These are phyloP conservation scores for Coprinellus aureogranulatus DNA, from an alignment of 768 basidiomycete species.

Conservation along the genomic window DNA sequence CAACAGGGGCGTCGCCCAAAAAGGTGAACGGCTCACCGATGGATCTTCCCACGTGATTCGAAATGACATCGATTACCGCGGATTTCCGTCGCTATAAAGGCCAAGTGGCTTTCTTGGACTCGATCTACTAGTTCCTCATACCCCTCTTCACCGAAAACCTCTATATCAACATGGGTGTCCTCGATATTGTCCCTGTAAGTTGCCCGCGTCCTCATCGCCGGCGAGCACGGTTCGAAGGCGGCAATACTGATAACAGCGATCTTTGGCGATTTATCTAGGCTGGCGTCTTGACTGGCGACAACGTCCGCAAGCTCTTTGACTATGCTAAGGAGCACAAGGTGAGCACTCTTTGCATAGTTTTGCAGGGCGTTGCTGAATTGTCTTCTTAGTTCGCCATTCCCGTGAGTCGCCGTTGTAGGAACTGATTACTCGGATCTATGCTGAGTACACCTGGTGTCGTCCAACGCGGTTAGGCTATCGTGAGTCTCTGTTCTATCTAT, in stretches of 20 bases:
- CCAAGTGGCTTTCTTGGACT: constrained; percentile 7
- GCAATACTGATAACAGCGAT: constrained; percentile 4
- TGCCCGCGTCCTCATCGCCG: neutral
- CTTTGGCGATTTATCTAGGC: constrained; percentile 45
- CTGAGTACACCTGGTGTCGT: constrained; percentile 7
- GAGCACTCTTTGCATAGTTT: constrained; percentile 13
- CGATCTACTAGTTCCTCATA: neutral
- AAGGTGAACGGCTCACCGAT: constrained; percentile 9
- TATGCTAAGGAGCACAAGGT: constrained; percentile 90
- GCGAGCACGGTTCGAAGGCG: neutral
- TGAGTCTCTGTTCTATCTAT: constrained; percentile 39
- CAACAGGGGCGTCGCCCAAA: neutral
- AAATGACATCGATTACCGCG: constrained; percentile 16
- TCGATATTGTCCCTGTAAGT: constrained; percentile 82
- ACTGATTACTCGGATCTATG: neutral
- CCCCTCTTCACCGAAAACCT: neutral
- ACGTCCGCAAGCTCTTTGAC: constrained; percentile 92
- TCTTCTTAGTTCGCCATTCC: constrained; percentile 73
- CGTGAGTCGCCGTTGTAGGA: constrained; percentile 44
- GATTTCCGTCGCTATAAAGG: constrained; percentile 8
- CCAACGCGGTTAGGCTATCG: constrained; percentile 57
- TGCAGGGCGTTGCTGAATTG: neutral
- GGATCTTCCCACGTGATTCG: constrained; percentile 8
- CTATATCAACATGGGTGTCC: constrained; percentile 62
- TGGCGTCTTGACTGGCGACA: constrained; percentile 93